phyloP scores from a whole-genome alignment of 2,329 filamentous ascomycete species.

The Pseudogymnoascus sp. region DNA sequence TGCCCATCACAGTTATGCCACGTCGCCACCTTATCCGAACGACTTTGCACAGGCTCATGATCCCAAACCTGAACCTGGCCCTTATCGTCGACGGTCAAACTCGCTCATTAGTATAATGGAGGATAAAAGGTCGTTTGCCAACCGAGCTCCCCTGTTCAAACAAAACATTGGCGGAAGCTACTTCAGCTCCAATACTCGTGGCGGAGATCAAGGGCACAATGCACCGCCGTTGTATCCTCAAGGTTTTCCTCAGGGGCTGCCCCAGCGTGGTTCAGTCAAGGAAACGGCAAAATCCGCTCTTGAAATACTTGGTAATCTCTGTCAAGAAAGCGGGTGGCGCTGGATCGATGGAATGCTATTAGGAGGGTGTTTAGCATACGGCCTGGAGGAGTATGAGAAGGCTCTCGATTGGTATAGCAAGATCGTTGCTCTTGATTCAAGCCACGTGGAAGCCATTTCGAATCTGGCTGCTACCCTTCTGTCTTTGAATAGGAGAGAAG shows the following conservation, averaged over 20 bases:
- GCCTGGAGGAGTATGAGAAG: slow-evolving; percentile 73
- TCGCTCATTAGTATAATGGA: slow-evolving; percentile 7
- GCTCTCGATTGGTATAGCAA: slow-evolving; percentile 67
- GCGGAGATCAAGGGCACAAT: background rate
- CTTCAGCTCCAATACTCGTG: background rate
- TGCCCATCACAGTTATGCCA: background rate
- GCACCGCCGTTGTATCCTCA: background rate
- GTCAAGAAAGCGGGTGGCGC: slow-evolving; percentile 71
- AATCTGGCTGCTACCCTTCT: slow-evolving; percentile 87
- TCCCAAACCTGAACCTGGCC: background rate
- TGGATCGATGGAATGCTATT: slow-evolving; percentile 93
- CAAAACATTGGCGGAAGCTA: background rate
- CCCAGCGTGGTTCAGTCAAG: slow-evolving; percentile 5
- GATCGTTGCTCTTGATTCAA: slow-evolving; percentile 46
- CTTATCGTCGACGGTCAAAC: slow-evolving; percentile 1
- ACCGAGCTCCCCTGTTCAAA: background rate
- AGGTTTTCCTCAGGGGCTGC: background rate
- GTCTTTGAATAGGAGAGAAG: slow-evolving; percentile 70
- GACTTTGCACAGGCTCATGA: background rate
- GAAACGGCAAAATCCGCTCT: slow-evolving; percentile 54
- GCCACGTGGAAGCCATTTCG: slow-evolving; percentile 83
- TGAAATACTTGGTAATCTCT: slow-evolving; percentile 64
- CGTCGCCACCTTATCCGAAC: background rate
- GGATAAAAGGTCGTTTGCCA: slow-evolving; percentile 7
- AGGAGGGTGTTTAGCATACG: slow-evolving; percentile 86